These are phyloP conservation scores for Aschersonia sp. DNA, from an alignment of 2,329 filamentous ascomycete genomes.

Conservation along the genomic window DNA sequence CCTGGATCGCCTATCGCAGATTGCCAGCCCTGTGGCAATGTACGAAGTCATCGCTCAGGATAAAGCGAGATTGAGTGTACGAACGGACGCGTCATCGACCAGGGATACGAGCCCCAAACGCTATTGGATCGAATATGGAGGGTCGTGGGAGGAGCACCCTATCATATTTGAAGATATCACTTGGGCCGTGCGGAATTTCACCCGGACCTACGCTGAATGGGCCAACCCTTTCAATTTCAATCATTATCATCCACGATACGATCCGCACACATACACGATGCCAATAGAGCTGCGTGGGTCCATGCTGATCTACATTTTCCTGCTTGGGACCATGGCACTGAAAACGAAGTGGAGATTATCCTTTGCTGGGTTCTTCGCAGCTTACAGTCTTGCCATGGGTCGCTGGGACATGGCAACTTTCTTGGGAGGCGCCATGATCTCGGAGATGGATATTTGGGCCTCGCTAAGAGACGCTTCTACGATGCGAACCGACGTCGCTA, in stretches of 20 bases:
- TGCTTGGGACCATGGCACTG: constrained; percentile 22
- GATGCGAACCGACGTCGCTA: background rate
- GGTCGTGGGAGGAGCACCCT: constrained; percentile 26
- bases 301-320: constrained; percentile 24
- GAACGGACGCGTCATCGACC: background rate
- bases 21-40: background rate
- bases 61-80: background rate
- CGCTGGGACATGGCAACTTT: constrained; percentile 27
- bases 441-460: constrained; percentile 19
- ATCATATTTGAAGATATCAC: constrained; percentile 22
- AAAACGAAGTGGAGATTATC: constrained; percentile 18
- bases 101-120: constrained; percentile 9
- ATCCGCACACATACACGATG: constrained; percentile 26
- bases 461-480: background rate
- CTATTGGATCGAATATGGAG: constrained; percentile 22
- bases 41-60: background rate
- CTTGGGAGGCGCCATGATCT: constrained; percentile 20
- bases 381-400: constrained; percentile 18
- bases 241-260: constrained; percentile 23
- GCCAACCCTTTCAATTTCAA: constrained; percentile 25
- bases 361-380: constrained; percentile 14
- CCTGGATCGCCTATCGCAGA: background rate
- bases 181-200: constrained; percentile 23
- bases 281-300: constrained; percentile 26
- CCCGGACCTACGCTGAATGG: constrained; percentile 21